Evolutionary conservation across 2,329 filamentous ascomycete species (phyloP).

Genomic region (Pseudodiploospora longispora): DNA sequence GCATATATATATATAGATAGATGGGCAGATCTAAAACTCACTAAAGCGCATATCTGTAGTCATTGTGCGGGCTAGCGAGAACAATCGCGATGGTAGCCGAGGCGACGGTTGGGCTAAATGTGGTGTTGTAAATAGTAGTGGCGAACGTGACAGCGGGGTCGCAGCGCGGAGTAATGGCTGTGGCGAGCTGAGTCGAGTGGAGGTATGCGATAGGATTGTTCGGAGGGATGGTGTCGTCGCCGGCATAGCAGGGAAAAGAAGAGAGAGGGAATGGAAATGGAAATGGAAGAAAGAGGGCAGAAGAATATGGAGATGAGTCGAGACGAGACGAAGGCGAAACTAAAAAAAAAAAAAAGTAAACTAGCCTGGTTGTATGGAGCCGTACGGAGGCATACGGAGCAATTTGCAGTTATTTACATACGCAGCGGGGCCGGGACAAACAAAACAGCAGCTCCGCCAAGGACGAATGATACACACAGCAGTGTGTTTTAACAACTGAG

Average conservation of each 20-base stretch:
- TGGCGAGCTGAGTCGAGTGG: not conserved
- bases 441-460: no score
- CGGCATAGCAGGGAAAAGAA: not conserved
- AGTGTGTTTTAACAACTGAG: no score
- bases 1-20: not conserved
- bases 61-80: not conserved
- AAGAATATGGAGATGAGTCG: not conserved
- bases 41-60: constrained; percentile 23
- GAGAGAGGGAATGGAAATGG: not conserved
- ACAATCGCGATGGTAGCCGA: not conserved
- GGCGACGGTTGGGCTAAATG: not conserved
- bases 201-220: not conserved
- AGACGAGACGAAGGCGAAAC: not conserved
- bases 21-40: constrained; percentile 15
- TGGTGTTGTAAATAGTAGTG: not conserved
- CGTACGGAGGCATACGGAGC: no score
- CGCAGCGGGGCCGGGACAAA: no score
- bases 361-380: no score
- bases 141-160: not conserved
- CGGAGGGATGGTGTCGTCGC: not conserved
- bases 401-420: no score
- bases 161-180: not conserved
- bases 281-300: not conserved
- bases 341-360: not conserved
- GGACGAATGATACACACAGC: no score